Base-by-base conservation (phyloP, 1,284 basidiomycete genomes). In the Cutaneotrichosporon mucoides region DNA sequence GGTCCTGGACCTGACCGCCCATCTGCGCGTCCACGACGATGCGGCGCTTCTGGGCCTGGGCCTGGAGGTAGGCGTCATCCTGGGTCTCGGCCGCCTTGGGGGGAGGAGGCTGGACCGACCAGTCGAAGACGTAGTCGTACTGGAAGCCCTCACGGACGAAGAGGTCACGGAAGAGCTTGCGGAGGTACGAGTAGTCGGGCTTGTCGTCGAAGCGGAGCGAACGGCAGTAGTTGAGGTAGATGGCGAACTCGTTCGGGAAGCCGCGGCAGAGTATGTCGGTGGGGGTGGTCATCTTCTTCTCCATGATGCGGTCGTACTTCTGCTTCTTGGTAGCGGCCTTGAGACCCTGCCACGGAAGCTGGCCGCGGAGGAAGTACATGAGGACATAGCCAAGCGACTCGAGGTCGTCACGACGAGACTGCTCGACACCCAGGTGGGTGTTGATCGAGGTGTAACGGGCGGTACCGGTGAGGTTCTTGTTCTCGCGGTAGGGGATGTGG, bases 371-470 rank as follows among this genome's bases (percentile, higher is more conserved):
- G 86, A 97, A 96, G 82, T 97, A 97, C 76, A 97, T 95, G 69
- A 98, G 85, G 24, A 97, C 92, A 73, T 97, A 97, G 55, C 92
- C 93, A 56, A 97, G 86, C 0, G 92, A 95, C 79, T 96, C 93
- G 72, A 97, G 84, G 75, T 97, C 93, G 77, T 97, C 94, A 63
- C 94, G 88, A 69, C 94, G 89, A 66, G 92, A 90, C 79, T 97
- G 94, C 80, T 97, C 90, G 57, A 98, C 94, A 72, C 95, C 96
- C 74, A 98, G 80, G 76, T 99, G 96, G 49, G 95, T 99, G 82
- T 99, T 99, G 83, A 99, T 98, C 35, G 93, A 97, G 1, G 95
- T 99, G 84, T 99, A 99, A 59, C 95, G 90, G 64, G 95, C 96
- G 33, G 96, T 99, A 66, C 96, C 96, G 1, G 95, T 99, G 70